phyloP scores from a whole-genome alignment of 2,329 filamentous ascomycete genomes.

The Beauveria pseudobassiana region DNA sequence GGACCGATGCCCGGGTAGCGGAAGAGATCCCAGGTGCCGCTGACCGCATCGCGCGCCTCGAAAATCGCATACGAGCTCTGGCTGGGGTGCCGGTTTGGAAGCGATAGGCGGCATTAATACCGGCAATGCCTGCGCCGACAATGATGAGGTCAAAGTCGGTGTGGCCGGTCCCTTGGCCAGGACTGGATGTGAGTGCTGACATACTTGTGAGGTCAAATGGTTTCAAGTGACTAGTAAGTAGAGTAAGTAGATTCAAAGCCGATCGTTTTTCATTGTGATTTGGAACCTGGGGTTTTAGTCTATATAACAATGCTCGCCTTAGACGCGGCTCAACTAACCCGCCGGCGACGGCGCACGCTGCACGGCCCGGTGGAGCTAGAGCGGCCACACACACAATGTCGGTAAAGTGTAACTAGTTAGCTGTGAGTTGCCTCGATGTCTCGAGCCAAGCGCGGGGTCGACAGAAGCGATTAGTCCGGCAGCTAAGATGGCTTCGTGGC shows the following conservation, averaged over 20 bases:
- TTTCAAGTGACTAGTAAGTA: too few species aligned
- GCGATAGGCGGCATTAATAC: conserved; percentile 69
- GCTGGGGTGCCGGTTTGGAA: conserved; percentile 47
- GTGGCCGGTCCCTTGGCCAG: background rate
- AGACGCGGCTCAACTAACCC: background rate
- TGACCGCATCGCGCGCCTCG: conserved; percentile 57
- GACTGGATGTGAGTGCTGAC: background rate
- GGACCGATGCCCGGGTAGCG: conserved; percentile 65
- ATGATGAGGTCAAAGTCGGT: conserved; percentile 48
- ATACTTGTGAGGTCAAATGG: background rate
- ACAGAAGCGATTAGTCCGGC: too few species aligned
- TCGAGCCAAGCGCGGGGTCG: background rate
- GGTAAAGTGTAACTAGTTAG: background rate
- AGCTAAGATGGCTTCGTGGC: too few species aligned
- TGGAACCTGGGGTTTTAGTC: background rate
- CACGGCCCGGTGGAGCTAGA: background rate
- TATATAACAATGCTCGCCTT: background rate
- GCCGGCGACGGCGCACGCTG: background rate
- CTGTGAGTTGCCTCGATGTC: background rate
- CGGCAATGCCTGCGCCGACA: conserved; percentile 66
- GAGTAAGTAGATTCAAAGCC: background rate
- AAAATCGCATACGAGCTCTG: conserved; percentile 55
- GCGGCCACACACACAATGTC: background rate
- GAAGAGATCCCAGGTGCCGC: conserved; percentile 76
- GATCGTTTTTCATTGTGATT: background rate